phyloP scores from a whole-genome alignment of 2,329 filamentous ascomycete genomes.

The Penicillium psychrosexuale region DNA sequence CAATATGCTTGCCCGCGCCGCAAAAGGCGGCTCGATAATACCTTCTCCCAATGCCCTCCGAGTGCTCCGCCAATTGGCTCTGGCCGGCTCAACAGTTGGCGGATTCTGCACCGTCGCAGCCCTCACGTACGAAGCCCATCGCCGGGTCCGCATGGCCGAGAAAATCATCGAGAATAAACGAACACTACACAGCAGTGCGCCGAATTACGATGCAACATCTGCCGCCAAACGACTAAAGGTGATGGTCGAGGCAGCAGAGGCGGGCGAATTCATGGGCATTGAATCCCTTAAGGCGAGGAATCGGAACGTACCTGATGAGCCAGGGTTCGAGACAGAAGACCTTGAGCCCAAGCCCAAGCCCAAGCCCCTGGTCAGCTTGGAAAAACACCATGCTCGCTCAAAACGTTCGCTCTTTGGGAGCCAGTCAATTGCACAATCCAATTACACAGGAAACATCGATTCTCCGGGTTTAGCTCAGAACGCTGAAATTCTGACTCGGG shows the following conservation, averaged over 20 bases:
- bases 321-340: neutral
- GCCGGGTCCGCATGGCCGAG: constrained; percentile 41
- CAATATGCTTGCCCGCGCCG: constrained; percentile 35
- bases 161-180: constrained; percentile 46
- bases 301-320: constrained; percentile 2
- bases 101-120: constrained; percentile 42
- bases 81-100: constrained; percentile 39
- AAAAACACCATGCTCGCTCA: constrained; percentile 1
- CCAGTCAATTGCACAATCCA: neutral
- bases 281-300: constrained; percentile 35
- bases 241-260: constrained; percentile 47
- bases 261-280: constrained; percentile 42
- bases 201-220: constrained; percentile 42
- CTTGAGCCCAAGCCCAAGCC: neutral
- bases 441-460: neutral
- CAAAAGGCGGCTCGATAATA: constrained; percentile 31
- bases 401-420: neutral
- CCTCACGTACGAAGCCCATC: constrained; percentile 44
- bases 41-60: constrained; percentile 47
- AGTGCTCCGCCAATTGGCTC: constrained; percentile 35
- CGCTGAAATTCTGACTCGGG: constrained; percentile 11
- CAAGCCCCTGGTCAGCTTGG: constrained; percentile 2
- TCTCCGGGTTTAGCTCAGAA: neutral
- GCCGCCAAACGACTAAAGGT: constrained; percentile 36
- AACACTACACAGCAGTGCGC: constrained; percentile 40